A percentile compares a stretch with the other conserved stretches of the same genome.
Evolutionary conservation across 2,329 filamentous ascomycete genomes (phyloP).

Genomic region (Dendrostoma leiphaemia): DNA sequence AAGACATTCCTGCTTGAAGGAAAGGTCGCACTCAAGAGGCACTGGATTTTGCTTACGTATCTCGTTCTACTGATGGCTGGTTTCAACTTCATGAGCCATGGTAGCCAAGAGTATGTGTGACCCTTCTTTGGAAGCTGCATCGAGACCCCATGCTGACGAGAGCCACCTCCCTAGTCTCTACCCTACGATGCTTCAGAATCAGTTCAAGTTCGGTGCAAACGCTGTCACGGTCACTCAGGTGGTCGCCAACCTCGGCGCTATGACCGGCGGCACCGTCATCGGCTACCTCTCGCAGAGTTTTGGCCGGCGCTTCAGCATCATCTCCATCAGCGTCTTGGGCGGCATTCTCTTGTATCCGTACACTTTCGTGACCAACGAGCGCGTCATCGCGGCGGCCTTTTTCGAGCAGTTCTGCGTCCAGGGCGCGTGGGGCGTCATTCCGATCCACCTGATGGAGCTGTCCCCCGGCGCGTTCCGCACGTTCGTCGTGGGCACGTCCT

Average conservation of each 20-base stretch:
- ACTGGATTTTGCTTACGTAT: slow-evolving; percentile 80
- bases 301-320: slow-evolving; percentile 67
- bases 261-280: slow-evolving; percentile 64
- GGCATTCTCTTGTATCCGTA: slow-evolving; percentile 83
- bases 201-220: slow-evolving; percentile 51
- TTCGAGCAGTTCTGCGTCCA: slow-evolving; percentile 81
- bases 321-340: slow-evolving; percentile 61
- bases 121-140: neutral
- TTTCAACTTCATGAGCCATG: slow-evolving; percentile 90
- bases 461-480: slow-evolving; percentile 71
- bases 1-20: slow-evolving; percentile 73
- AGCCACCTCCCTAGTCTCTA: slow-evolving; percentile 38
- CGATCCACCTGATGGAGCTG: slow-evolving; percentile 76
- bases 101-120: slow-evolving; percentile 51
- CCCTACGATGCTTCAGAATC: slow-evolving; percentile 57
- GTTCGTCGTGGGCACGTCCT: slow-evolving; percentile 70
- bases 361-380: slow-evolving; percentile 61
- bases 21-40: slow-evolving; percentile 71
- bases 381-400: slow-evolving; percentile 76
- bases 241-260: slow-evolving; percentile 69
- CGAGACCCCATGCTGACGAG: neutral
- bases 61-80: slow-evolving; percentile 84
- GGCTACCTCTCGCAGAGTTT: slow-evolving; percentile 69
- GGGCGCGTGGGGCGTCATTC: slow-evolving; percentile 74
- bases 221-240: slow-evolving; percentile 69